Percentiles rank a stretch among this genome's conserved stretches.
phyloP scores from a whole-genome alignment of 108 stramenopile genomes.

The Stephanodiscus triporus region DNA sequence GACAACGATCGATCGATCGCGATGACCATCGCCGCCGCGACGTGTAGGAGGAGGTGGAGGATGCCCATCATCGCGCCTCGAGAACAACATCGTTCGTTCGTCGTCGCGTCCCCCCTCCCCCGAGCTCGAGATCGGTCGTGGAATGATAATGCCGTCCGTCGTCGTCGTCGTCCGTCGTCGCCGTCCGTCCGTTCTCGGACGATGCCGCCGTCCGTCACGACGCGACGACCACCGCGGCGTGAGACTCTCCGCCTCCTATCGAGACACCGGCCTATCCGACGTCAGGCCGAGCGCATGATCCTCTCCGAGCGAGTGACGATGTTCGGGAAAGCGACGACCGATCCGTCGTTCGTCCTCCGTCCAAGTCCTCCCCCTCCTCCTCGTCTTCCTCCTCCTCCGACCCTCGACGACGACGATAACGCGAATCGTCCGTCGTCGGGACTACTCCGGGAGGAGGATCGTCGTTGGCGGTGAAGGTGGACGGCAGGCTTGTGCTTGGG shows the following conservation, averaged over 20 bases:
- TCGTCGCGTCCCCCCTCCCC: background rate
- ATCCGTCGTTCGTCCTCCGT: constrained; percentile 41
- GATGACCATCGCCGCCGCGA: background rate
- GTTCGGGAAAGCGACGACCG: constrained; percentile 51
- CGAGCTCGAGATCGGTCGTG: background rate
- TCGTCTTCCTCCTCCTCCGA: too few relatives aligned
- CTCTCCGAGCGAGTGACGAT: constrained; percentile 62
- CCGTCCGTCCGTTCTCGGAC: too few relatives aligned
- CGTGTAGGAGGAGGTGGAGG: background rate
- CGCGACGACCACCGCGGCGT: too few relatives aligned
- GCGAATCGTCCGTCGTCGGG: too few relatives aligned
- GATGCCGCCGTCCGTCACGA: background rate
- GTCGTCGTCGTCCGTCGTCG: too few relatives aligned
- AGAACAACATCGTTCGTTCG: background rate
- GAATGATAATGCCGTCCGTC: too few relatives aligned
- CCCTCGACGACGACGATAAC: too few relatives aligned
- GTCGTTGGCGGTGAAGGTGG: constrained; percentile 57
- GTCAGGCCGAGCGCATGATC: constrained; percentile 73
- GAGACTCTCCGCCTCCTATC: constrained; percentile 35
- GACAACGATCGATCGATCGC: background rate
- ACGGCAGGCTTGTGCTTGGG: constrained; percentile 50
- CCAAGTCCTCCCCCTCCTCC: too few relatives aligned
- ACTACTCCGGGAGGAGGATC: too few relatives aligned
- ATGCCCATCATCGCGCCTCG: background rate
- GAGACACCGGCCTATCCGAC: constrained; percentile 46